phyloP scores from a whole-genome alignment of 1,284 basidiomycete species.

The Sphaerobolus stellatus region DNA sequence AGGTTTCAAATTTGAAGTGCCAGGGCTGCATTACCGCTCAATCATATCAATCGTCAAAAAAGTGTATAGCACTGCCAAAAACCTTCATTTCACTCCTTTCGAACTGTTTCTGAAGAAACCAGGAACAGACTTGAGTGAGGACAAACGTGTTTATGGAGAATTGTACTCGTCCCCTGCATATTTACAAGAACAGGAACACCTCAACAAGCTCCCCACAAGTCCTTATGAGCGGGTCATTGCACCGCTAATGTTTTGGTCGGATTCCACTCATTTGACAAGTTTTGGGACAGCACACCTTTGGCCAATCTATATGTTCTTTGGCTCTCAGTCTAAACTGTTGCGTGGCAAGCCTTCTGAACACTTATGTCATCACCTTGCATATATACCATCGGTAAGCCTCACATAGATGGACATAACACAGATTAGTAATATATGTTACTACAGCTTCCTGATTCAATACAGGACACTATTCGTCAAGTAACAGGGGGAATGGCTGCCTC shows the following conservation, averaged over 20 bases:
- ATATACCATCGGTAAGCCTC: slow-evolving; percentile 20
- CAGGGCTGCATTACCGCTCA: slow-evolving; percentile 7
- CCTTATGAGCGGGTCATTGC: slow-evolving; percentile 2
- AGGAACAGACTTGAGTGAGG: slow-evolving; percentile 5
- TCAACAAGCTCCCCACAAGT: background rate
- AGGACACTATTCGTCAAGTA: slow-evolving; percentile 6
- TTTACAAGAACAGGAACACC: background rate
- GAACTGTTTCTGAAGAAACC: slow-evolving; percentile 23
- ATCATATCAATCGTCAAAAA: slow-evolving; percentile 4
- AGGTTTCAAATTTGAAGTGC: background rate
- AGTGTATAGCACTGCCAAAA: slow-evolving; percentile 7
- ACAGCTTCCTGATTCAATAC: slow-evolving; percentile 16
- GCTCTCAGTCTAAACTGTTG: slow-evolving; percentile 21
- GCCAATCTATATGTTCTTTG: slow-evolving; percentile 21
- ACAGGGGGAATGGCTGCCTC: background rate
- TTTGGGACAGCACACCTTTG: slow-evolving; percentile 19
- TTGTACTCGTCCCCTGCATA: slow-evolving; percentile 27
- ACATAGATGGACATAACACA: background rate
- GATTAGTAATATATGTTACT: slow-evolving; percentile 9
- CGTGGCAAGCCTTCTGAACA: slow-evolving; percentile 14
- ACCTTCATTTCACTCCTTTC: slow-evolving; percentile 29
- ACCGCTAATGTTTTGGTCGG: slow-evolving; percentile 15
- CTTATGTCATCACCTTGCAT: slow-evolving; percentile 16
- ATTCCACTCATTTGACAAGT: slow-evolving; percentile 12
- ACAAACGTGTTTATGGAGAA: slow-evolving; percentile 29